A percentile compares a stretch with the other conserved stretches of the same genome.
These are phyloP conservation scores for Plasmopara viticola DNA, from an alignment of 352 stramenopile genomes.

Conservation along the genomic window DNA sequence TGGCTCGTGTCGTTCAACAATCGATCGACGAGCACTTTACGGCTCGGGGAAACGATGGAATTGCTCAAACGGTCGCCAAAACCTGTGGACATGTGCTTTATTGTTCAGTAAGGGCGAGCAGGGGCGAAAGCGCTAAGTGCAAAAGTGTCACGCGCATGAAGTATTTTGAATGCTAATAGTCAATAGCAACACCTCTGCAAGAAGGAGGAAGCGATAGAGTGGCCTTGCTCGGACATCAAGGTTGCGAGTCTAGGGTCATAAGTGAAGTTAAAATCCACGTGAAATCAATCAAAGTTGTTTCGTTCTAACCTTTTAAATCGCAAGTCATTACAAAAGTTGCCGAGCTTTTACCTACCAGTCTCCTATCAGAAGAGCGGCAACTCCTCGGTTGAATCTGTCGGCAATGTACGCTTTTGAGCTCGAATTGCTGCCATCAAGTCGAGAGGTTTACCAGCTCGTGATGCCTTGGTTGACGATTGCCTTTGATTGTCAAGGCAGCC, in stretches of 20 bases:
- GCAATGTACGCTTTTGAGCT: slow-evolving; percentile 29
- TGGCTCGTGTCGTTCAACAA: slow-evolving; percentile 77
- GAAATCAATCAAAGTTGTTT: too few species aligned
- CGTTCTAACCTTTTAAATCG: too few species aligned
- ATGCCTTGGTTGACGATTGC: neutral
- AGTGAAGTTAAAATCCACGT: too few species aligned
- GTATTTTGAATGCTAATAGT: slow-evolving; percentile 24
- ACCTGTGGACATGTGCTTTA: slow-evolving; percentile 73
- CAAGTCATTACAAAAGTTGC: too few species aligned
- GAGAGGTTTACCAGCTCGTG: slow-evolving; percentile 15
- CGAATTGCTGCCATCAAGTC: slow-evolving; percentile 67
- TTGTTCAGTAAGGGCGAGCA: slow-evolving; percentile 44
- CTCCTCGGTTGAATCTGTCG: slow-evolving; percentile 2
- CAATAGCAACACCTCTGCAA: slow-evolving; percentile 15
- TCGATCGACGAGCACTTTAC: slow-evolving; percentile 47
- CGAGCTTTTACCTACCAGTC: neutral
- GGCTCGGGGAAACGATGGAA: slow-evolving; percentile 74
- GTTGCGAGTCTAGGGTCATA: neutral
- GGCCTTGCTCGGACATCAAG: too few species aligned
- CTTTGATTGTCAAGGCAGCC: slow-evolving; percentile 3
- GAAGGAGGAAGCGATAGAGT: neutral
- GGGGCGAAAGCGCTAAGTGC: neutral
- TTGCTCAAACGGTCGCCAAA: slow-evolving; percentile 71
- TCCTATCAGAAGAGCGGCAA: slow-evolving; percentile 3
- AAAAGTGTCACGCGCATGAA: slow-evolving; percentile 13